Evolutionary conservation across 2,329 filamentous ascomycete genomes (phyloP).

Genomic region (Botrytis medusae): DNA sequence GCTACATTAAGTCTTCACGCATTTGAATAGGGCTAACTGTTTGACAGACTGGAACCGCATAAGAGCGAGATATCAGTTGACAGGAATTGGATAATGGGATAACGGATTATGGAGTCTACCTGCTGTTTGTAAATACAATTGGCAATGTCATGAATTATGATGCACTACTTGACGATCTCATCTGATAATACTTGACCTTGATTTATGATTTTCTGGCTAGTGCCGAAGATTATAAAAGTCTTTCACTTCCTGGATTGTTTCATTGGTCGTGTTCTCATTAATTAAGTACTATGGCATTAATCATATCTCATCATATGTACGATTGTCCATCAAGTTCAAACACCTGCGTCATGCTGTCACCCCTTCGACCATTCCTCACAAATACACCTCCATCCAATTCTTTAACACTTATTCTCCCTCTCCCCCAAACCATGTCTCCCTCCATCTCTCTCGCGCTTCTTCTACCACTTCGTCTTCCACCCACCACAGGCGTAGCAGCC

Average conservation of each 20-base stretch:
- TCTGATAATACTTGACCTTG: not conserved
- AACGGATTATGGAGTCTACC: constrained; percentile 9
- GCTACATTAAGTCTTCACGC: not conserved
- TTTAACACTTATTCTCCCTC: not conserved
- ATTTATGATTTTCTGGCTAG: not conserved
- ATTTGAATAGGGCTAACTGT: not conserved
- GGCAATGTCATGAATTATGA: constrained; percentile 12
- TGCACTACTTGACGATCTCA: not conserved
- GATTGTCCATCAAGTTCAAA: not conserved
- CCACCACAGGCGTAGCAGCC: not conserved
- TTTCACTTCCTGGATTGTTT: not conserved
- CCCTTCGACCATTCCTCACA: not conserved
- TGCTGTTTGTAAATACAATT: constrained; percentile 4
- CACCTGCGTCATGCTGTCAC: not conserved
- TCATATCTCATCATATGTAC: not conserved
- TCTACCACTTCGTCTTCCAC: not conserved
- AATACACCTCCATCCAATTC: not conserved
- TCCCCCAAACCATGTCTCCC: not conserved
- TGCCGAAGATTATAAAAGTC: not conserved
- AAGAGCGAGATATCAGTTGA: not conserved
- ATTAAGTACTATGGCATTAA: not conserved
- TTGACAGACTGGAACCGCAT: constrained; percentile 17
- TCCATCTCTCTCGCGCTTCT: not conserved
- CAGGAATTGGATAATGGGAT: not conserved
- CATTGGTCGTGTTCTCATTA: not conserved